Evolutionary conservation across 1,284 basidiomycete genomes (phyloP).

Genomic region (Ganoderma lucidum): DNA sequence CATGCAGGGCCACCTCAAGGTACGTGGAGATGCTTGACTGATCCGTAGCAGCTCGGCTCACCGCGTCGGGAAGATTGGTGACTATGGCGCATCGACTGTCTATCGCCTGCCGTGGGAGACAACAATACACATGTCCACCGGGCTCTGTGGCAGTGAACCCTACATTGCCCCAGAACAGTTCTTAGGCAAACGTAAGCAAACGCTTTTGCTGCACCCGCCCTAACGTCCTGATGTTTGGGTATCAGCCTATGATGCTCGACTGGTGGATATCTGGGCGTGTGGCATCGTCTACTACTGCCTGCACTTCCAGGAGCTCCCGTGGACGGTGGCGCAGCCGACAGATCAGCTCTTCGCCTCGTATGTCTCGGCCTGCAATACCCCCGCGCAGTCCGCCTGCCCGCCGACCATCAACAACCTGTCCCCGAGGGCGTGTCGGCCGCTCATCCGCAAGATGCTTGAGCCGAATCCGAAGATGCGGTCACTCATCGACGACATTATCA

Average conservation of each 20-base stretch:
- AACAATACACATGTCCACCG: slow-evolving; percentile 96
- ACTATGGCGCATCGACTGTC: slow-evolving; percentile 98
- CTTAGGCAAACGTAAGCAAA: slow-evolving; percentile 88
- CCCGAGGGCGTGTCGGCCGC: slow-evolving; percentile 84
- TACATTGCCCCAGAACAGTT: slow-evolving; percentile 99
- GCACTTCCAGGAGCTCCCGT: slow-evolving; percentile 96
- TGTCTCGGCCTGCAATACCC: slow-evolving; percentile 66
- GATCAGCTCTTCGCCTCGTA: slow-evolving; percentile 91
- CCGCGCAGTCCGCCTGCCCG: slow-evolving; percentile 58
- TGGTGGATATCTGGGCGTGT: slow-evolving; percentile 98
- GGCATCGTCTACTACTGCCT: slow-evolving; percentile 99
- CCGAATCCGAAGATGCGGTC: slow-evolving; percentile 88
- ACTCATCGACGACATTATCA: slow-evolving; percentile 86
- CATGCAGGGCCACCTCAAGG: slow-evolving; percentile 93
- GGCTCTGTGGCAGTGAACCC: slow-evolving; percentile 96
- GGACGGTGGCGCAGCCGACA: slow-evolving; percentile 90
- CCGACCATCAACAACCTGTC: slow-evolving; percentile 89
- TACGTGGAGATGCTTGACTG: slow-evolving; percentile 41
- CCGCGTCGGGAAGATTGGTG: slow-evolving; percentile 78
- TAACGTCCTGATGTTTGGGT: slow-evolving; percentile 36
- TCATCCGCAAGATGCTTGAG: slow-evolving; percentile 96
- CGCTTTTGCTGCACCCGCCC: slow-evolving; percentile 39
- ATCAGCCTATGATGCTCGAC: slow-evolving; percentile 94
- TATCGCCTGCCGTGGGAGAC: slow-evolving; percentile 99
- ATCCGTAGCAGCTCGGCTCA: slow-evolving; percentile 19